These are phyloP conservation scores for Fragosphaeria purpurea DNA, from an alignment of 2,329 filamentous ascomycete species.

Conservation along the genomic window DNA sequence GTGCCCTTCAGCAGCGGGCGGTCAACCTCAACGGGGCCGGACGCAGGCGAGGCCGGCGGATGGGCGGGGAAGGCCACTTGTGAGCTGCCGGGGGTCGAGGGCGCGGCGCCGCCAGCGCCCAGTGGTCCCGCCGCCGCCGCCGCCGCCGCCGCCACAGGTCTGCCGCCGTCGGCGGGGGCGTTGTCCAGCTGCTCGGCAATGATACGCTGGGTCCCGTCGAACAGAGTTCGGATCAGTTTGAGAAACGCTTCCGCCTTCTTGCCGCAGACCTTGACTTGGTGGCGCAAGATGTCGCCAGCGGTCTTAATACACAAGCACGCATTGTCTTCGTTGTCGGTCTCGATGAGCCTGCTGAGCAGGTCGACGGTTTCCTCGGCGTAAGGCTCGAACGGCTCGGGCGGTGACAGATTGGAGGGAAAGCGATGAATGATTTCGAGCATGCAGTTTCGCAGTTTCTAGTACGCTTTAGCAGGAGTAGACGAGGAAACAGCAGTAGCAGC, in stretches of 20 bases:
- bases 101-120: constrained; percentile 41
- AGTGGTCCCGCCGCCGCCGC: constrained; percentile 20
- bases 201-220: constrained; percentile 86
- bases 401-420: constrained; percentile 59
- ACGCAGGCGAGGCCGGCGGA: constrained; percentile 79
- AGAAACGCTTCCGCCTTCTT: constrained; percentile 83
- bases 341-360: constrained; percentile 77
- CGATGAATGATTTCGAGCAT: constrained; percentile 91
- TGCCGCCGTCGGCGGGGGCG: constrained; percentile 38
- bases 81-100: constrained; percentile 56
- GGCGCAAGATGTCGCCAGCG: constrained; percentile 90
- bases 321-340: constrained; percentile 95
- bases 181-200: constrained; percentile 94
- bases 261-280: constrained; percentile 71
- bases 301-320: constrained; percentile 97
- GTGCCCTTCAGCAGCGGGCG: constrained; percentile 82
- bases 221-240: constrained; percentile 87
- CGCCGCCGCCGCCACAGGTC: neutral
- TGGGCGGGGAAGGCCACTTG: constrained; percentile 59
- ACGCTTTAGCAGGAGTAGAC: neutral
- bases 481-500: neutral
- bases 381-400: constrained; percentile 72
- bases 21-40: constrained; percentile 70
- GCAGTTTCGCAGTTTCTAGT: constrained; percentile 77
- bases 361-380: constrained; percentile 86